Percentiles rank a stretch among this genome's conserved stretches.
phyloP scores from a whole-genome alignment of 2,329 filamentous ascomycete genomes.

The Paraconiothyrium brasiliense region DNA sequence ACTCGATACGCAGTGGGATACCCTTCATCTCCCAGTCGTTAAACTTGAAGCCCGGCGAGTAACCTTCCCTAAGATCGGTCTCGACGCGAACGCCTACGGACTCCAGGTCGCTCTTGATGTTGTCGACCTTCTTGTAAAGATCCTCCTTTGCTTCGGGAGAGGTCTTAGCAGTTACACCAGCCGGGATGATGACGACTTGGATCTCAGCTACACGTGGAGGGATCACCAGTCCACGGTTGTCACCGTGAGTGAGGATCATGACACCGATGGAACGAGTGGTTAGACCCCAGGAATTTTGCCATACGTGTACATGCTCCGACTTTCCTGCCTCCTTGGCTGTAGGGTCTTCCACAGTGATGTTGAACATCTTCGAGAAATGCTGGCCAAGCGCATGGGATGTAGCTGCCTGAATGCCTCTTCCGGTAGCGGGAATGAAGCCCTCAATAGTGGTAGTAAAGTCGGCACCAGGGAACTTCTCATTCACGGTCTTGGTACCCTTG shows the following conservation, averaged over 20 bases:
- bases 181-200: constrained; percentile 88
- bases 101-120: constrained; percentile 73
- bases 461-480: constrained; percentile 97
- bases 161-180: constrained; percentile 85
- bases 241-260: constrained; percentile 98
- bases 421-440: constrained; percentile 94
- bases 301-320: constrained; percentile 78
- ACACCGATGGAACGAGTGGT: constrained; percentile 97
- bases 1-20: constrained; percentile 91
- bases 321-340: constrained; percentile 70
- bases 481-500: constrained; percentile 92
- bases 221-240: constrained; percentile 93
- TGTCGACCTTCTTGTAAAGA: constrained; percentile 78
- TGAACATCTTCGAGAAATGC: constrained; percentile 99
- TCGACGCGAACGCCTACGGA: constrained; percentile 80
- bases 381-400: constrained; percentile 95
- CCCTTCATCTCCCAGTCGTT: constrained; percentile 99
- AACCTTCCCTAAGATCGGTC: constrained; percentile 85
- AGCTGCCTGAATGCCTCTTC: constrained; percentile 93
- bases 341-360: constrained; percentile 96
- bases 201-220: constrained; percentile 88
- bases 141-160: constrained; percentile 78
- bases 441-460: constrained; percentile 97
- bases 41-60: constrained; percentile 96
- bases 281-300: constrained; percentile 99